Conservation (phyloP, 2,329 filamentous ascomycete genomes). For the Aspergillus proliferans region DNA sequence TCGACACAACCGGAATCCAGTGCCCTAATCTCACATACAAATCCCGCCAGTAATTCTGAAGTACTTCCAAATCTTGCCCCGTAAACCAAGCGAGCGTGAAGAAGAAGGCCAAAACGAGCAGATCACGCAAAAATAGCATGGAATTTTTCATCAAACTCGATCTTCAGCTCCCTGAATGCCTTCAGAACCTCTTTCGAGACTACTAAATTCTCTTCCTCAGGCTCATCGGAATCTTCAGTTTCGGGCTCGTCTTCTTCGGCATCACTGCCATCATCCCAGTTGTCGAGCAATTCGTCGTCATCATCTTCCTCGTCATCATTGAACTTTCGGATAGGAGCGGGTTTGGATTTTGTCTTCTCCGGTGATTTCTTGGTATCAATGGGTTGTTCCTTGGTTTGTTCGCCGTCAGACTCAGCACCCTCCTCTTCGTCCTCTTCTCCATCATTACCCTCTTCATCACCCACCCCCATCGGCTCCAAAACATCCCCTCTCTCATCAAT, state of each 20-base stretch:
- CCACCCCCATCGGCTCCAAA: background rate
- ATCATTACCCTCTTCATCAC: background rate
- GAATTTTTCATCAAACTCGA: background rate
- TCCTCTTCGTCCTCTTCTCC: background rate
- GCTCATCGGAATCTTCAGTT: background rate
- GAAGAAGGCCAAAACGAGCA: background rate
- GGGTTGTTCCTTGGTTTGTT: background rate
- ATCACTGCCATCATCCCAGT: background rate
- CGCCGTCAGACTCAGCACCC: background rate
- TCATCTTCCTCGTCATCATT: background rate
- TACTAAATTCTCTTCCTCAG: background rate
- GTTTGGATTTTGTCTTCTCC: background rate
- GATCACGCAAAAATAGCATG: background rate
- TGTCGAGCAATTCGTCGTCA: background rate
- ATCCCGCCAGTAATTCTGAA: background rate
- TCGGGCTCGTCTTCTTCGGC: background rate
- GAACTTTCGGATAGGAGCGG: background rate
- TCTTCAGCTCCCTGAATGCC: background rate
- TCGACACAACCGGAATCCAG: too few species aligned
- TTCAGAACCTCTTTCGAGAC: background rate
- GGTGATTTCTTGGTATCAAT: background rate
- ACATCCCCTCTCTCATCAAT: conserved; percentile 1
- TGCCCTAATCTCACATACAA: background rate
- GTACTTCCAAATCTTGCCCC: too few species aligned
- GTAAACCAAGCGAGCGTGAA: background rate